Evolutionary conservation across 2,329 filamentous ascomycete species (phyloP).

Genomic region (Botryosphaeria dothidea): DNA sequence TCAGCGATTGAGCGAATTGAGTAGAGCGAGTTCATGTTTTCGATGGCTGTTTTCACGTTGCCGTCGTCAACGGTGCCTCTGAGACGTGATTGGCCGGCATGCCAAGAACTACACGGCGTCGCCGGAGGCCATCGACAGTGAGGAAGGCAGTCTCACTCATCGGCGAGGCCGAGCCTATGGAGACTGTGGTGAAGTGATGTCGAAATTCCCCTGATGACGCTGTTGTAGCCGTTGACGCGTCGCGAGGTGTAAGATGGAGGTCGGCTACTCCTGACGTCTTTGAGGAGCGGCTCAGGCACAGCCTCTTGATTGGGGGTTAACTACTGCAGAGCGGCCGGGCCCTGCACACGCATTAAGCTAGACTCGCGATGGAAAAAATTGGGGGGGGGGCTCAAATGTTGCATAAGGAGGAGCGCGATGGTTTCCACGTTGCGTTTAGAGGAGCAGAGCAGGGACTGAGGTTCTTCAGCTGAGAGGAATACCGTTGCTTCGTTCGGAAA

Average conservation of each 20-base stretch:
- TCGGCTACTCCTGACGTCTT: not conserved
- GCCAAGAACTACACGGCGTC: not conserved
- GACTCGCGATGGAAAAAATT: not conserved
- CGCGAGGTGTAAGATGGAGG: no score
- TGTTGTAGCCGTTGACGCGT: not conserved
- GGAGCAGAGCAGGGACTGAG: not conserved
- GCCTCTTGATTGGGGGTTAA: not conserved
- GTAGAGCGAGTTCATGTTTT: not conserved
- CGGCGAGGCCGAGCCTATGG: conserved; percentile 1
- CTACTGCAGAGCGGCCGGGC: not conserved
- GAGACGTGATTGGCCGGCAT: not conserved
- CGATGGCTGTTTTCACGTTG: not conserved
- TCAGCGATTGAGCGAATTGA: no score
- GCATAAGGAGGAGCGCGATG: not conserved
- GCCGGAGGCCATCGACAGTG: not conserved
- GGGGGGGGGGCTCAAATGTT: not conserved
- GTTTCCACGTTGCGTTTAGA: not conserved
- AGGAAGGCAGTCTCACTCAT: not conserved
- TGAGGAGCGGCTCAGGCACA: not conserved
- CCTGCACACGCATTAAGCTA: not conserved
- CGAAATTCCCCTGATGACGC: not conserved
- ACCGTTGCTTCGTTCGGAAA: not conserved
- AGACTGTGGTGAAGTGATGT: not conserved
- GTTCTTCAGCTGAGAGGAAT: not conserved
- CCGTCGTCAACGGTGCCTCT: not conserved